Conservation (phyloP, 2,329 filamentous ascomycete genomes). For the Diaporthe batatas region DNA sequence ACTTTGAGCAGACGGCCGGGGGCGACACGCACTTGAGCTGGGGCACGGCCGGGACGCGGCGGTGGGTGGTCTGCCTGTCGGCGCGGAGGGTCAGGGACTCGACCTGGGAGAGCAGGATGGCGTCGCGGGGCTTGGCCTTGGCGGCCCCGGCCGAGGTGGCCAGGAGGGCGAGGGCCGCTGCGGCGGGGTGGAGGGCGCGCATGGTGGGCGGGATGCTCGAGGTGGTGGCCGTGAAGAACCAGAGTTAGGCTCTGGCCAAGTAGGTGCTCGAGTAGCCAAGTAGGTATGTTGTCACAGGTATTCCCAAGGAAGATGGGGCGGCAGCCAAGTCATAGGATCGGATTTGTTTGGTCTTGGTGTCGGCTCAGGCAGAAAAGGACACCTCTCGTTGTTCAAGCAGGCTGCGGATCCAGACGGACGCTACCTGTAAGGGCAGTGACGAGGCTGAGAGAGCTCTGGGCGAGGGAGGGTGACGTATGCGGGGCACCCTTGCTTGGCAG, state of each 20-base stretch:
- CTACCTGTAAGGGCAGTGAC: constrained; percentile 39
- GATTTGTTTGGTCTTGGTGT: not conserved
- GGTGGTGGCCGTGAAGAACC: not conserved
- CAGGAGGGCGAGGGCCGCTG: constrained; percentile 17
- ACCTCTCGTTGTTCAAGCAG: not conserved
- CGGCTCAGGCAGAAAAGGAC: not conserved
- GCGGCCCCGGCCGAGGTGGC: constrained; percentile 44
- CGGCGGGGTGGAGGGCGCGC: constrained; percentile 4
- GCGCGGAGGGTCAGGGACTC: constrained; percentile 82
- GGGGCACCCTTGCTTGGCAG: constrained; percentile 12
- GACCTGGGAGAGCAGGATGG: constrained; percentile 74
- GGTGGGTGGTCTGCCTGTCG: constrained; percentile 75
- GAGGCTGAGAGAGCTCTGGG: constrained; percentile 39
- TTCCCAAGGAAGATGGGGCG: no score
- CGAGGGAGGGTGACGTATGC: constrained; percentile 35
- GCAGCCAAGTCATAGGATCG: not conserved
- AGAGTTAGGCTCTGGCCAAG: not conserved
- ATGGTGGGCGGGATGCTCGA: constrained; percentile 20
- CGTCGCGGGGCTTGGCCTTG: constrained; percentile 59
- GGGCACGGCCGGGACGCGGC: constrained; percentile 81
- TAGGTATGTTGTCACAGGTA: not conserved
- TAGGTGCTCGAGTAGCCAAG: no score
- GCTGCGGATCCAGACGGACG: not conserved
- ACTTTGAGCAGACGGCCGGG: constrained; percentile 73
- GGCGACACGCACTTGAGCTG: constrained; percentile 83